phyloP scores from a whole-genome alignment of 2,329 filamentous ascomycete genomes.

The Fusarium drepaniforme region DNA sequence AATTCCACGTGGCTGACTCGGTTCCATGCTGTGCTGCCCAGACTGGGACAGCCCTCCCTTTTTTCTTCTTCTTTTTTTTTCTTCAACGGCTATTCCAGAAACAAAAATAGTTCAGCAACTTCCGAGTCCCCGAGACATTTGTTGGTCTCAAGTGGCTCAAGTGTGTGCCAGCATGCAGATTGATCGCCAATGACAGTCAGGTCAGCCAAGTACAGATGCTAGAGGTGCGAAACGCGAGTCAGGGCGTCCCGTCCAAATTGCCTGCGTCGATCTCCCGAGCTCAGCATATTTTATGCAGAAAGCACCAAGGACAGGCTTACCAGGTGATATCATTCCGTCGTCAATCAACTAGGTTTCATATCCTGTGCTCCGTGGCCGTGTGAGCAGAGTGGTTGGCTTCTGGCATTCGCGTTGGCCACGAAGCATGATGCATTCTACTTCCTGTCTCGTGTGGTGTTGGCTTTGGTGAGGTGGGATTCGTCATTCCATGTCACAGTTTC shows the following conservation, averaged over 20 bases:
- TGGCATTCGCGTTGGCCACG: neutral
- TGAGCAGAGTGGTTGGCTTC: neutral
- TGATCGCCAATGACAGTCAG: conserved; percentile 19
- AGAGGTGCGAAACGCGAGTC: conserved; percentile 35
- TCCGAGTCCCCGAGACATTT: conserved; percentile 18
- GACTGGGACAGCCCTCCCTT: neutral
- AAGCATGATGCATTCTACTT: neutral
- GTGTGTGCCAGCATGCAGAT: conserved; percentile 6
- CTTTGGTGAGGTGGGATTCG: conserved; percentile 10
- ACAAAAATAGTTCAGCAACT: conserved; percentile 8
- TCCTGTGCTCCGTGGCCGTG: neutral
- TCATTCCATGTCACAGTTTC: conserved; percentile 18
- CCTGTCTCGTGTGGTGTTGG: conserved; percentile 3
- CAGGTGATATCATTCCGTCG: neutral
- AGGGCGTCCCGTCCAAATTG: conserved; percentile 30
- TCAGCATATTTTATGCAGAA: conserved; percentile 16
- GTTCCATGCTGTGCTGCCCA: conserved; percentile 16
- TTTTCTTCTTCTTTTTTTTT: neutral
- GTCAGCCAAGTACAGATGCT: neutral
- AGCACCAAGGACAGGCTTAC: conserved; percentile 3
- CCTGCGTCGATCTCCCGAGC: conserved; percentile 44
- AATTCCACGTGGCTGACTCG: conserved; percentile 42
- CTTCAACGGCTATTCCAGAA: conserved; percentile 21
- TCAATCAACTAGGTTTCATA: neutral
- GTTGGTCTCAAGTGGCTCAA: conserved; percentile 15